Conservation (phyloP, 768 basidiomycete genomes). For the Dacryopinax primogenitus region DNA sequence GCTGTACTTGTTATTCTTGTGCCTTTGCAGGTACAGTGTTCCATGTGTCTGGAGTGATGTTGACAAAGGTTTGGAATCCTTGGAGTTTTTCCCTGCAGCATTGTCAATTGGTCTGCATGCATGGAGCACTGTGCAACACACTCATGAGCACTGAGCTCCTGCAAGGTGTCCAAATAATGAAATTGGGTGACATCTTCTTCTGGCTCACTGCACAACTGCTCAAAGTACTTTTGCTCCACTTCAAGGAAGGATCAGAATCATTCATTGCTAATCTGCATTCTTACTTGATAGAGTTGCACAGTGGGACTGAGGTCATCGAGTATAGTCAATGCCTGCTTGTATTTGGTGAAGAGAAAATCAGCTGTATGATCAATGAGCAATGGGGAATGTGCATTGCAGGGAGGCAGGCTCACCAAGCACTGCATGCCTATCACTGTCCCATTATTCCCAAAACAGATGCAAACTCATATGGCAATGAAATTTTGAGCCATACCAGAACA, state of each 20-base stretch:
- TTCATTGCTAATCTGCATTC: slow-evolving; percentile 13
- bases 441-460: not conserved
- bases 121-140: too few relatives aligned
- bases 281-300: not conserved
- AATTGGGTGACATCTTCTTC: too few relatives aligned
- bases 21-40: too few relatives aligned
- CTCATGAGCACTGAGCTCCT: too few relatives aligned
- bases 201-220: too few relatives aligned
- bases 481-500: slow-evolving; percentile 9
- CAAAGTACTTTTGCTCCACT: too few relatives aligned
- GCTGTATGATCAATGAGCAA: not conserved
- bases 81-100: not conserved
- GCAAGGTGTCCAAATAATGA: too few relatives aligned
- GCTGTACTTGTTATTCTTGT: not conserved
- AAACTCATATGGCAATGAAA: not conserved
- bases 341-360: not conserved
- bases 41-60: not conserved
- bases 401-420: slow-evolving; percentile 8
- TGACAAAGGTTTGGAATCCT: not conserved
- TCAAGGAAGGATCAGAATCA: slow-evolving; percentile 7
- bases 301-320: slow-evolving; percentile 15
- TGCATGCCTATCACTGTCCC: not conserved
- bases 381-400: not conserved
- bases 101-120: too few relatives aligned
- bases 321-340: slow-evolving; percentile 10